Conservation (phyloP, 2,329 filamentous ascomycete genomes). For the Fusarium luffae region DNA sequence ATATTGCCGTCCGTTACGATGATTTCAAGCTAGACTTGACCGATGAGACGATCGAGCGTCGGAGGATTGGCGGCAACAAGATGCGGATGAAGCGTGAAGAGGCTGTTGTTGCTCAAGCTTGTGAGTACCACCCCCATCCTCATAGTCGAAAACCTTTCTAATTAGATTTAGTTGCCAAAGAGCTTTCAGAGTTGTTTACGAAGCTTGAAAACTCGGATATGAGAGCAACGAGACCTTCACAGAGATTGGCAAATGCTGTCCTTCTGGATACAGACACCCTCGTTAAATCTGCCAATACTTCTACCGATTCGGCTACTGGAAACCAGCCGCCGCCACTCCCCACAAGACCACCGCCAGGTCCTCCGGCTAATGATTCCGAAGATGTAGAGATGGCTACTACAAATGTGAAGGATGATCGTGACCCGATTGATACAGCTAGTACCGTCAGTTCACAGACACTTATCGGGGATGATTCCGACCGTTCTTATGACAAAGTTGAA, state of each 20-base stretch:
- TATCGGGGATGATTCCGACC: conserved; percentile 55
- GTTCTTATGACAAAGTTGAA: conserved; percentile 51
- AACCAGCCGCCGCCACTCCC: conserved; percentile 61
- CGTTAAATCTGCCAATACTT: conserved; percentile 48
- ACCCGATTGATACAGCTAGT: conserved; percentile 56
- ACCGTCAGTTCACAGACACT: conserved; percentile 64
- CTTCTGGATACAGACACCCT: conserved; percentile 66
- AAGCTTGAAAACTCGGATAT: conserved; percentile 73
- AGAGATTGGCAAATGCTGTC: conserved; percentile 82
- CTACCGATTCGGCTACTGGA: conserved; percentile 38
- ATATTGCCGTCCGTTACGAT: conserved; percentile 83
- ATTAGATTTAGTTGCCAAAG: conserved; percentile 71
- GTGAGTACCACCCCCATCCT: conserved; percentile 64
- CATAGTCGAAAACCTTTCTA: conserved; percentile 42
- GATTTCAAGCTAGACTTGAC: conserved; percentile 74
- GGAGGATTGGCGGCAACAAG: conserved; percentile 77
- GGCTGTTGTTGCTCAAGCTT: conserved; percentile 76
- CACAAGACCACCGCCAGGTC: conserved; percentile 57
- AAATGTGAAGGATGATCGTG: conserved; percentile 46
- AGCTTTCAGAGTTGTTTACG: conserved; percentile 76
- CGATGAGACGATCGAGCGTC: conserved; percentile 70
- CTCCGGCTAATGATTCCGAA: conserved; percentile 46
- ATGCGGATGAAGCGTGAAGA: conserved; percentile 63
- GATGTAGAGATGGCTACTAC: conserved; percentile 52
- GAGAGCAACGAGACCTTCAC: conserved; percentile 74